Conservation (phyloP, 2,329 filamentous ascomycete genomes). For the Orbilia javanica region DNA sequence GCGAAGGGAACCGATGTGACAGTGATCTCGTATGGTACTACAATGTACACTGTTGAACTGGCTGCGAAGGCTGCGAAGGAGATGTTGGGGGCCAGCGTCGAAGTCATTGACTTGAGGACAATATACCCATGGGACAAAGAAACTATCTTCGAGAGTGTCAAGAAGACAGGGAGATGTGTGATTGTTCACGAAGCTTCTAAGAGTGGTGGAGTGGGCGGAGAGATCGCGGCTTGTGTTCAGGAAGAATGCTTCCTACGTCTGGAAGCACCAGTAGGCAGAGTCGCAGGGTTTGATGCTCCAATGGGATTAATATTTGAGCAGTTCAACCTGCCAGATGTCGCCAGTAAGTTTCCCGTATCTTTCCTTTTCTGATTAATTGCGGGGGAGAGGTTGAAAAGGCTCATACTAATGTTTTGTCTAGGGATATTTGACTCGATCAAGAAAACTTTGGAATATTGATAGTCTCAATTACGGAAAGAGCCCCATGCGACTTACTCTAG, state of each 20-base stretch:
- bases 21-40: slow-evolving; percentile 88
- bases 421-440: slow-evolving; percentile 80
- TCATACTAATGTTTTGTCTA: slow-evolving; percentile 62
- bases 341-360: slow-evolving; percentile 74
- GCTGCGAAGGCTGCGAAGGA: slow-evolving; percentile 83
- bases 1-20: slow-evolving; percentile 85
- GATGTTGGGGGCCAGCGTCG: slow-evolving; percentile 79
- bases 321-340: slow-evolving; percentile 85
- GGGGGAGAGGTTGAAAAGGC: background rate
- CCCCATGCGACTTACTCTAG: background rate
- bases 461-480: background rate
- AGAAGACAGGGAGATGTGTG: slow-evolving; percentile 85
- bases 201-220: slow-evolving; percentile 88
- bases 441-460: slow-evolving; percentile 74
- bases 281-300: slow-evolving; percentile 92
- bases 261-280: slow-evolving; percentile 85
- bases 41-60: slow-evolving; percentile 83
- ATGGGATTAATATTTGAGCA: slow-evolving; percentile 82
- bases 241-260: slow-evolving; percentile 85
- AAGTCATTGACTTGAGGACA: slow-evolving; percentile 88
- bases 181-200: slow-evolving; percentile 94
- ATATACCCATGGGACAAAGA: slow-evolving; percentile 92
- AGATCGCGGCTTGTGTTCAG: slow-evolving; percentile 89
- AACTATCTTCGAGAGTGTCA: slow-evolving; percentile 83
- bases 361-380: background rate